Percentiles rank a stretch among this genome's conserved stretches.
These are phyloP conservation scores for Neofusicoccum ribis DNA, from an alignment of 2,329 filamentous ascomycete species.

Conservation along the genomic window DNA sequence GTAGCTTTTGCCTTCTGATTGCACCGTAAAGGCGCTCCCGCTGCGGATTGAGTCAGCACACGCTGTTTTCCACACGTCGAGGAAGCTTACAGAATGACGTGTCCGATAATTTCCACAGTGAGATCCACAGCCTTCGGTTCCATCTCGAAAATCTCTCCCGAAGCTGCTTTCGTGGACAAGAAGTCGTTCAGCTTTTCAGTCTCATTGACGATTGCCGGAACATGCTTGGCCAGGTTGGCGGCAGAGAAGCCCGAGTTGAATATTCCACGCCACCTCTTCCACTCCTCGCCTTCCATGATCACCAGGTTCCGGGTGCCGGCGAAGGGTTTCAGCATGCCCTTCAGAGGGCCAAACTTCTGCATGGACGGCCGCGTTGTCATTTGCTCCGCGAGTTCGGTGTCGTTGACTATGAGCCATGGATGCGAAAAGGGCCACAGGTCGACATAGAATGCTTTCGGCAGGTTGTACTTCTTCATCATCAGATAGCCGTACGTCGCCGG, in stretches of 20 bases:
- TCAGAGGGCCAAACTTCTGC: not conserved
- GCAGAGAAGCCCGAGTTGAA: slow-evolving; percentile 28
- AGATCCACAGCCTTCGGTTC: slow-evolving; percentile 8
- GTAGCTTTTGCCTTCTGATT: not conserved
- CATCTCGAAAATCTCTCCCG: slow-evolving; percentile 5
- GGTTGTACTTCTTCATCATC: slow-evolving; percentile 3
- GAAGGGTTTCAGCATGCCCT: slow-evolving; percentile 1
- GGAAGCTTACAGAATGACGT: slow-evolving; percentile 25
- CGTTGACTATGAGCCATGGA: not conserved
- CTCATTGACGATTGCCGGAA: slow-evolving; percentile 27
- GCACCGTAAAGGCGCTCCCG: not conserved
- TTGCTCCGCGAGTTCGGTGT: not conserved
- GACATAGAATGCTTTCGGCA: slow-evolving; percentile 9
- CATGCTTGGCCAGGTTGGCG: slow-evolving; percentile 26
- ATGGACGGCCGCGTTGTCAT: not conserved
- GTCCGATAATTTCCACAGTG: slow-evolving; percentile 19
- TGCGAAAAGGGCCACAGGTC: slow-evolving; percentile 15
- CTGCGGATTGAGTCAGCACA: slow-evolving; percentile 9
- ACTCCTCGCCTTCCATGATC: slow-evolving; percentile 24
- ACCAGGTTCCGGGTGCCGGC: not conserved
- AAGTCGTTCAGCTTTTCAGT: slow-evolving; percentile 21
- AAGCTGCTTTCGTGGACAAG: not conserved
- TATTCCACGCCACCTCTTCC: slow-evolving; percentile 27
- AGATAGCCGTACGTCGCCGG: not conserved
- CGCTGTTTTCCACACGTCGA: slow-evolving; percentile 24